Evolutionary conservation across 1,284 basidiomycete species (phyloP).

Genomic region (Leccinum subspadiceum): DNA sequence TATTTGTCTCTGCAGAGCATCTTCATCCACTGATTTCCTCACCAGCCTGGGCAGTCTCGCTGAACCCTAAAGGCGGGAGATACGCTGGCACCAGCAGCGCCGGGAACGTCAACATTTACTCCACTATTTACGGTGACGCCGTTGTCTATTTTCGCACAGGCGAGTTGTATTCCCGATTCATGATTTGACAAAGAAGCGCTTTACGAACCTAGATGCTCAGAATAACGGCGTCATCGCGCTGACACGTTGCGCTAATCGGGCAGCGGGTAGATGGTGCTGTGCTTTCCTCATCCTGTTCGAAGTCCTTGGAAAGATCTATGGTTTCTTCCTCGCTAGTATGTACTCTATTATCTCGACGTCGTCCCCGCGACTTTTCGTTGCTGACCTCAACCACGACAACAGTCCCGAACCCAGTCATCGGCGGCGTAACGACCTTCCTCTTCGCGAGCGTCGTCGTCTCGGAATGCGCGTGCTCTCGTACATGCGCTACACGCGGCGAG

Average conservation of each 20-base stretch:
- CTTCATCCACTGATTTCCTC: not conserved
- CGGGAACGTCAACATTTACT: slow-evolving; percentile 70
- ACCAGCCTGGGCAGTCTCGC: slow-evolving; percentile 76
- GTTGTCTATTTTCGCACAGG: slow-evolving; percentile 77
- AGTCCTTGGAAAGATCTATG: slow-evolving; percentile 76
- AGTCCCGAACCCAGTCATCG: slow-evolving; percentile 74
- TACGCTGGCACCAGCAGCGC: slow-evolving; percentile 80
- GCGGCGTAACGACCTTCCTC: slow-evolving; percentile 81
- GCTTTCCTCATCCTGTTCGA: slow-evolving; percentile 72
- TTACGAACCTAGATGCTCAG: slow-evolving; percentile 30
- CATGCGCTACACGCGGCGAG: slow-evolving; percentile 47
- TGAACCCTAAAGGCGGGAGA: slow-evolving; percentile 68
- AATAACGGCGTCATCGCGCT: slow-evolving; percentile 82
- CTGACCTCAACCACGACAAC: not conserved
- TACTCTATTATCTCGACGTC: slow-evolving; percentile 5
- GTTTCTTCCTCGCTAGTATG: slow-evolving; percentile 65
- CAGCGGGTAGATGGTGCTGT: slow-evolving; percentile 73
- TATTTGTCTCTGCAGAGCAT: not conserved
- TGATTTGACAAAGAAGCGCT: not conserved
- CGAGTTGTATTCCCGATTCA: slow-evolving; percentile 13
- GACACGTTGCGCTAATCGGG: slow-evolving; percentile 74
- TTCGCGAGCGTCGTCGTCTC: slow-evolving; percentile 65
- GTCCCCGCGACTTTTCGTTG: not conserved
- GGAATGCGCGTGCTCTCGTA: slow-evolving; percentile 74
- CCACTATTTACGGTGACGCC: slow-evolving; percentile 79